Evolutionary conservation across 2,329 filamentous ascomycete species (phyloP).

Genomic region (Colletotrichum liriopes): DNA sequence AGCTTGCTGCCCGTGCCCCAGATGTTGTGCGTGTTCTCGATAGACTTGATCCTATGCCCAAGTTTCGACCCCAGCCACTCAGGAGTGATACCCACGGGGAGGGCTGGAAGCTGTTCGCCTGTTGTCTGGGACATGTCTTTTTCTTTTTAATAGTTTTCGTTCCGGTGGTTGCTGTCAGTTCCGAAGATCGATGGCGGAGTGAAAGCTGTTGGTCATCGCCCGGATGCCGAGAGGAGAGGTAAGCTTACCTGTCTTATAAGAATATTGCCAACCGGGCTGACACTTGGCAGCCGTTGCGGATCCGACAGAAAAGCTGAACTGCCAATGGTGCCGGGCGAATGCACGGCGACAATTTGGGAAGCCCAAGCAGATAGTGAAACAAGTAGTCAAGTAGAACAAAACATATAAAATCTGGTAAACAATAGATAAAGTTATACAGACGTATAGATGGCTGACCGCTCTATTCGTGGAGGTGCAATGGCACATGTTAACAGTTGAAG

Average conservation of each 20-base stretch:
- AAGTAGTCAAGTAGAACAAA: not conserved
- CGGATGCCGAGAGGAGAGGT: not conserved
- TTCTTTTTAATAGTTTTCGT: not conserved
- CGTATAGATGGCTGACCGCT: not conserved
- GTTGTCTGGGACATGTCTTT: slow-evolving; percentile 6
- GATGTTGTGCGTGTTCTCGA: slow-evolving; percentile 48
- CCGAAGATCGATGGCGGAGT: not conserved
- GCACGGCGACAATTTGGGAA: not conserved
- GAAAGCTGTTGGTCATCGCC: not conserved
- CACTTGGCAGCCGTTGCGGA: not conserved
- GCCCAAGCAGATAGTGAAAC: not conserved
- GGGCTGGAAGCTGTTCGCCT: slow-evolving; percentile 43
- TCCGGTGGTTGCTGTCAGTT: not conserved
- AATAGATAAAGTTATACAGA: not conserved
- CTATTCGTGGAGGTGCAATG: not conserved
- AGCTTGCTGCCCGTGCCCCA: slow-evolving; percentile 49
- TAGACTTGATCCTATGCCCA: slow-evolving; percentile 43
- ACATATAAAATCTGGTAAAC: not conserved
- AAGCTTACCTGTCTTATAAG: not conserved
- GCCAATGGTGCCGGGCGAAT: not conserved
- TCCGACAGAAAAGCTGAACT: not conserved
- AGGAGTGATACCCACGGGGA: slow-evolving; percentile 45
- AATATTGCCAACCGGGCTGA: not conserved
- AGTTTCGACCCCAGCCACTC: slow-evolving; percentile 46
- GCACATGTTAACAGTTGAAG: not conserved